Evolutionary conservation across 164 flowering plant genomes (phyloP).

Genomic region (Euptelea pleiosperma): DNA sequence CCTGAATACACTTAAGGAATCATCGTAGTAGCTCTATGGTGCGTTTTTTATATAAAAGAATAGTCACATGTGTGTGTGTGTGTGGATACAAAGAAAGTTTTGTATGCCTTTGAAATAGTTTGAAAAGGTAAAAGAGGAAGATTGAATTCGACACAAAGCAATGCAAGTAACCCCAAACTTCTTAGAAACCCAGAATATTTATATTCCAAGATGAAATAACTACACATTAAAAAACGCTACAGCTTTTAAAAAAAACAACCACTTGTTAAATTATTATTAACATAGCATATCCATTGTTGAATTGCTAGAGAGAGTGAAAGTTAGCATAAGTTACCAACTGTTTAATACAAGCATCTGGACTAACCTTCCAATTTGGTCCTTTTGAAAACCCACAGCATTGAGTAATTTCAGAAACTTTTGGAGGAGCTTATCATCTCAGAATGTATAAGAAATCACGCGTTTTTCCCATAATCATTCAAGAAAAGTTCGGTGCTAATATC

Average conservation of each 20-base stretch:
- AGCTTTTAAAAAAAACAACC: neutral
- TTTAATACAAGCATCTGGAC: neutral
- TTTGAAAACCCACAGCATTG: neutral
- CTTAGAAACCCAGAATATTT: no score
- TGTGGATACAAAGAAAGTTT: neutral
- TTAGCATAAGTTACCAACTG: neutral
- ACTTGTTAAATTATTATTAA: neutral
- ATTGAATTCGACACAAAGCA: neutral
- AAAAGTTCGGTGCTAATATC: neutral
- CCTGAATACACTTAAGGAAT: conserved; percentile 57
- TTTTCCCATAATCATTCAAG: neutral
- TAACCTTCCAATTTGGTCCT: neutral
- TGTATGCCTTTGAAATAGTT: neutral
- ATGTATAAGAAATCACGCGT: neutral
- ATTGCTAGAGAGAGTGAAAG: neutral
- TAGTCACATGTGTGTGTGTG: neutral
- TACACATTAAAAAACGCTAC: neutral
- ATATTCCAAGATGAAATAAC: neutral
- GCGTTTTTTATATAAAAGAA: neutral
- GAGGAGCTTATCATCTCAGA: neutral
- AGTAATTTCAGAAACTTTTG: neutral
- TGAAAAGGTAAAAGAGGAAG: neutral
- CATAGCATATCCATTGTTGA: neutral
- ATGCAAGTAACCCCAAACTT: neutral
- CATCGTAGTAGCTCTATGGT: neutral